Evolutionary conservation across 208 protist genomes (phyloP).

Genomic region (Leishmania lainsoni): DNA sequence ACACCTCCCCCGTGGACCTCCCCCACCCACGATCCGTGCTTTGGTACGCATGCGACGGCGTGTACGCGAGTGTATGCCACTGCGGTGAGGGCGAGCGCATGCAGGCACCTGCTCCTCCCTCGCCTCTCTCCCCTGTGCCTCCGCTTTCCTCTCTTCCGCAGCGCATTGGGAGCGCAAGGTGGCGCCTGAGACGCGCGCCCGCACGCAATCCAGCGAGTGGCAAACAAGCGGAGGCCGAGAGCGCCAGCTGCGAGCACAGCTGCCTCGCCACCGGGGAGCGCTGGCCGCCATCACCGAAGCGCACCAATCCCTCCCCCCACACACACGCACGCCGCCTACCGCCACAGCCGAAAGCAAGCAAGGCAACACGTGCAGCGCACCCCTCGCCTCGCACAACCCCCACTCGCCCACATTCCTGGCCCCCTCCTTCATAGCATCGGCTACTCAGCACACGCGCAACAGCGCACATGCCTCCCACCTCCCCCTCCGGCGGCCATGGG

Average conservation of each 20-base stretch:
- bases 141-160: not conserved
- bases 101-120: not conserved
- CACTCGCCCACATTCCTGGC: not conserved
- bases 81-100: too few species aligned
- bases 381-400: not conserved
- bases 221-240: not conserved
- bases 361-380: not conserved
- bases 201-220: not conserved
- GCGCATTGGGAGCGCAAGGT: not conserved
- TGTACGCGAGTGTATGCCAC: not conserved
- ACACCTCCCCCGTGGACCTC: not conserved
- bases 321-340: too few species aligned
- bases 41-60: not conserved
- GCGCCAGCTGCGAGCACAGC: too few species aligned
- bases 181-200: too few species aligned
- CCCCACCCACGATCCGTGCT: not conserved
- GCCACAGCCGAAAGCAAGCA: too few species aligned
- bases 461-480: not conserved
- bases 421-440: not conserved
- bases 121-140: not conserved
- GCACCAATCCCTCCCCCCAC: too few species aligned
- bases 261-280: too few species aligned
- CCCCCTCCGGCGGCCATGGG: not conserved
- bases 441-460: not conserved
- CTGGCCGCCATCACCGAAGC: not conserved